A percentile compares a stretch with the other conserved stretches of the same genome.
Conservation (phyloP, 176 grass and related monocot genomes). For the Echinochloa phyllopogon region DNA sequence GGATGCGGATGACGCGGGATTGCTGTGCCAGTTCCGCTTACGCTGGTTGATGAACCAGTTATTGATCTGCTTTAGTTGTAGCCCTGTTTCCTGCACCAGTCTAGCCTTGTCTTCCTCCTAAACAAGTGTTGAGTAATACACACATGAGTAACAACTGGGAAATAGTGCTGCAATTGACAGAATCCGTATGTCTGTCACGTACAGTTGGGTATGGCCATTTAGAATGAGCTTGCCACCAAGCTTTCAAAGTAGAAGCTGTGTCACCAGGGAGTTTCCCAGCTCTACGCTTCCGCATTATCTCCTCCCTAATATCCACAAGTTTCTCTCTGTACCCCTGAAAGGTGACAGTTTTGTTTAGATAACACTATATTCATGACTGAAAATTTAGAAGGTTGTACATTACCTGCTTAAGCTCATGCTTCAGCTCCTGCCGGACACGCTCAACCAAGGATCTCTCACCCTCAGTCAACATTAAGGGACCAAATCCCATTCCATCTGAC, state of each 20-base stretch:
- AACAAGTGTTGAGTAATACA: conserved; percentile 5
- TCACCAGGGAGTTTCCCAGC: conserved; percentile 96
- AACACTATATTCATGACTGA: neutral
- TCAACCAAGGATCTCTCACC: conserved; percentile 96
- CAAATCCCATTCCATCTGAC: conserved; percentile 88
- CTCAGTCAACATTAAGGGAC: conserved; percentile 86
- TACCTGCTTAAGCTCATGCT: conserved; percentile 97
- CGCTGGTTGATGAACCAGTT: conserved; percentile 99
- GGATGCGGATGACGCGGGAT: conserved; percentile 63
- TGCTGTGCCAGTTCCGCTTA: conserved; percentile 97
- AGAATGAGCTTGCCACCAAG: conserved; percentile 96
- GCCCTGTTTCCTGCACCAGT: conserved; percentile 90
- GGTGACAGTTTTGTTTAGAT: conserved; percentile 21
- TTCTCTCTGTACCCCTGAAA: conserved; percentile 95
- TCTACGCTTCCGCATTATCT: conserved; percentile 94
- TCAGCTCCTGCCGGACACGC: conserved; percentile 84
- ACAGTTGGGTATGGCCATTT: conserved; percentile 99
- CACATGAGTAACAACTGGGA: neutral
- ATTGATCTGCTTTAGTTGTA: conserved; percentile 98
- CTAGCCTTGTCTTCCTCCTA: conserved; percentile 96
- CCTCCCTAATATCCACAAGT: conserved; percentile 92
- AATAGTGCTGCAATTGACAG: neutral
- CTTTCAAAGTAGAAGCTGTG: conserved; percentile 84
- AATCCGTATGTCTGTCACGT: conserved; percentile 7
- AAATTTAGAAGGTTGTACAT: neutral